Evolutionary conservation across 495 filamentous ascomycete species (phyloP).

Genomic region (Penicillium cinerascens): DNA sequence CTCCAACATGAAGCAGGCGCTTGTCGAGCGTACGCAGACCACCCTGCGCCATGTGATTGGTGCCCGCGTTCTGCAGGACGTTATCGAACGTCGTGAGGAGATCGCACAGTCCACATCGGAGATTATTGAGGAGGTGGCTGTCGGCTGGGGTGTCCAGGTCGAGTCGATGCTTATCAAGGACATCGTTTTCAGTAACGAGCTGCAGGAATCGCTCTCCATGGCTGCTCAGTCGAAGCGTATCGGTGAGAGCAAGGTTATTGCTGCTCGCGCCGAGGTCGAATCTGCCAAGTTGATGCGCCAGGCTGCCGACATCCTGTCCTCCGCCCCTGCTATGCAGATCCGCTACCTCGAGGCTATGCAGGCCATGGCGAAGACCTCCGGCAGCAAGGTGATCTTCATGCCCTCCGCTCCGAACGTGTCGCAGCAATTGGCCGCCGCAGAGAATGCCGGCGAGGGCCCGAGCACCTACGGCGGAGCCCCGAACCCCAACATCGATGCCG

Average conservation of each 20-base stretch:
- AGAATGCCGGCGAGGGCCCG: constrained; percentile 56
- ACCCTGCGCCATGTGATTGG: constrained; percentile 97
- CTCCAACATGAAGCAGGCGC: constrained; percentile 86
- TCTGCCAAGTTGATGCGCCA: constrained; percentile 96
- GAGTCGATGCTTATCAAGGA: constrained; percentile 99
- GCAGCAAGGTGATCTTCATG: constrained; percentile 96
- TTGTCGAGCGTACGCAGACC: constrained; percentile 96
- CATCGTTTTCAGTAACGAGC: constrained; percentile 93
- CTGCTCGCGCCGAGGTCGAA: constrained; percentile 95
- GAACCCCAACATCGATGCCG: constrained; percentile 41
- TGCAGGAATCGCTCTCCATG: constrained; percentile 98
- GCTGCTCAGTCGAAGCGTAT: constrained; percentile 98
- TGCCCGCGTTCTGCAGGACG: constrained; percentile 93
- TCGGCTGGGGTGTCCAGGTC: constrained; percentile 92
- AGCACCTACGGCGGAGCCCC: constrained; percentile 44
- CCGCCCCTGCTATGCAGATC: constrained; percentile 98
- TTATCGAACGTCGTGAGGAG: constrained; percentile 98
- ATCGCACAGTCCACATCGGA: constrained; percentile 90
- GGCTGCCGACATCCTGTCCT: constrained; percentile 90
- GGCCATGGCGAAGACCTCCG: constrained; percentile 93
- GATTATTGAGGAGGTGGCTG: constrained; percentile 95
- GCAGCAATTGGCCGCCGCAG: constrained; percentile 48
- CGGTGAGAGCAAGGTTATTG: constrained; percentile 97
- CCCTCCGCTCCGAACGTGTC: constrained; percentile 55
- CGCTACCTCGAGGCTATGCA: constrained; percentile 99